These are phyloP conservation scores for Bothriochloa decipiens DNA, from an alignment of 176 grass and related monocot species.

Conservation along the genomic window DNA sequence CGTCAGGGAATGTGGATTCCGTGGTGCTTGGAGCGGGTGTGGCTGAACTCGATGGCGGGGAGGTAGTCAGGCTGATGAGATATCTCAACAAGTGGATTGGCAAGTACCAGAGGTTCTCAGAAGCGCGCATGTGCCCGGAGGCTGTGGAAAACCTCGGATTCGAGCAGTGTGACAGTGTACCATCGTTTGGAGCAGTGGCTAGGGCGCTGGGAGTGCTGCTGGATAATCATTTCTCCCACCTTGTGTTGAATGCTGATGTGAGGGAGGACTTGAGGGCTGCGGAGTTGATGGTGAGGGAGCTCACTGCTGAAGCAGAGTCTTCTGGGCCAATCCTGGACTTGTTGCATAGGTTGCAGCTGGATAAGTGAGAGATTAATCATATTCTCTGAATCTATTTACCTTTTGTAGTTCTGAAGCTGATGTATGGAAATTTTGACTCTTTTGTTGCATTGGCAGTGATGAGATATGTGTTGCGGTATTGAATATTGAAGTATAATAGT, in stretches of 20 bases:
- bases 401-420: neutral
- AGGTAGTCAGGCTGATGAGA: constrained; percentile 60
- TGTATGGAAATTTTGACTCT: constrained; percentile 19
- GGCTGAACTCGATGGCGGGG: constrained; percentile 62
- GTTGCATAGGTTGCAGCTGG: constrained; percentile 48
- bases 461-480: constrained; percentile 2
- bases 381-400: neutral
- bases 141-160: constrained; percentile 33
- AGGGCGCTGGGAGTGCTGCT: constrained; percentile 62
- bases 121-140: constrained; percentile 35
- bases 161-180: constrained; percentile 58
- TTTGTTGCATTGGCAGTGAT: constrained; percentile 1
- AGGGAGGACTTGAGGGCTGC: constrained; percentile 51
- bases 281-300: constrained; percentile 39
- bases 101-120: constrained; percentile 63
- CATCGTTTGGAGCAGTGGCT: constrained; percentile 51
- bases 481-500: neutral
- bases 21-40: constrained; percentile 61
- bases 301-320: constrained; percentile 53
- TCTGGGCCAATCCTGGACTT: constrained; percentile 56
- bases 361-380: constrained; percentile 38
- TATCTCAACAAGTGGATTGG: constrained; percentile 82
- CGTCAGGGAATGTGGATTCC: constrained; percentile 53
- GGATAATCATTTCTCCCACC: constrained; percentile 81
- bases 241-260: constrained; percentile 69